Conservation (phyloP, 202 grass and related monocot species). For the Musa balbisiana region DNA sequence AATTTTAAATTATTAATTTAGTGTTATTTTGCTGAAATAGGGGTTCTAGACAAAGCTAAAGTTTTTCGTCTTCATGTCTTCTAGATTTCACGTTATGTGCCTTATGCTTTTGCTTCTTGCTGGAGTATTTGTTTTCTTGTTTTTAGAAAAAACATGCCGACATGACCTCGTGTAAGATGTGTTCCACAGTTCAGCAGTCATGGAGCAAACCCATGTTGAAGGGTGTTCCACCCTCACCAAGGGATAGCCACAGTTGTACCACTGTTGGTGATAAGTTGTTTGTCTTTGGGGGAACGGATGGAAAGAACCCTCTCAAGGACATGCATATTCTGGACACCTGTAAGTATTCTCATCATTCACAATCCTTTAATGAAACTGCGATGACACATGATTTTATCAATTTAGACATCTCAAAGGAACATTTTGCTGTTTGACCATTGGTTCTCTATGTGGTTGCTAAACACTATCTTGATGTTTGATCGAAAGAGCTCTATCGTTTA, state of each 20-base stretch:
- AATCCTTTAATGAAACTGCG: not conserved
- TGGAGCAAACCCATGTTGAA: constrained; percentile 27
- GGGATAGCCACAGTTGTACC: constrained; percentile 33
- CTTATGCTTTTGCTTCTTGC: not conserved
- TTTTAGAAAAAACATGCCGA: not conserved
- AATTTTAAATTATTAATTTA: not conserved
- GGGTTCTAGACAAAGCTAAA: not conserved
- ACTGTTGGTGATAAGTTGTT: constrained; percentile 29
- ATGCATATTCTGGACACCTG: constrained; percentile 29
- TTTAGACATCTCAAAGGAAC: not conserved
- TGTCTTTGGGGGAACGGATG: constrained; percentile 34
- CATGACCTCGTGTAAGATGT: no score
- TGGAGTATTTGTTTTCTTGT: not conserved
- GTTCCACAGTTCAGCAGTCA: constrained; percentile 4
- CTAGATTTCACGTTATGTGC: not conserved
- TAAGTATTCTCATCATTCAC: not conserved
- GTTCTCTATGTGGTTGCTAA: not conserved
- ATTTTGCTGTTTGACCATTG: not conserved
- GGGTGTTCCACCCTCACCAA: constrained; percentile 23
- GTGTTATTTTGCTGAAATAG: not conserved
- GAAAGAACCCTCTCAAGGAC: constrained; percentile 25
- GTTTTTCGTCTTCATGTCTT: not conserved
- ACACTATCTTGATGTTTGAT: not conserved
- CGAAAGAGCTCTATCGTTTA: not conserved
- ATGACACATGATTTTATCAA: not conserved